Percentiles rank a stretch among this genome's conserved stretches.
Evolutionary conservation across 2,329 filamentous ascomycete species (phyloP).

Genomic region (Colletotrichum musicola): DNA sequence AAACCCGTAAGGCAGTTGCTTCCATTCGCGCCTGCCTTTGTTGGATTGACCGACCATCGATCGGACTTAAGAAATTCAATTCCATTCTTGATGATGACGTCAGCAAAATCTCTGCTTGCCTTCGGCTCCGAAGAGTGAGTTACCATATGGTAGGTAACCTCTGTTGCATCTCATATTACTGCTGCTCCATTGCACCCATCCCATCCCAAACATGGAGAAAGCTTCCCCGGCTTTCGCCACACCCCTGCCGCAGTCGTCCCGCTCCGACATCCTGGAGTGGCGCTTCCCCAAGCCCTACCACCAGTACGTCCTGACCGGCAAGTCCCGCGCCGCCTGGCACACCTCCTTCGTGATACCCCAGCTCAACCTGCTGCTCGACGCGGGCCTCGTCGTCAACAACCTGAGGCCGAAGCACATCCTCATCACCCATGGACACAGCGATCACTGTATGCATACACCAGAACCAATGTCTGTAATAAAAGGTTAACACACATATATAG

Average conservation of each 20-base stretch:
- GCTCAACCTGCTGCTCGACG: slow-evolving; percentile 63
- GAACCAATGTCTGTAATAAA: background rate
- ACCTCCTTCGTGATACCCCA: slow-evolving; percentile 64
- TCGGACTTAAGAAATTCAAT: slow-evolving; percentile 1
- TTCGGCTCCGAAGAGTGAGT: background rate
- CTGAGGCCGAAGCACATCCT: slow-evolving; percentile 62
- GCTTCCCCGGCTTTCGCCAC: slow-evolving; percentile 51
- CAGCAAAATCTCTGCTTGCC: slow-evolving; percentile 30
- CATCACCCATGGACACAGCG: slow-evolving; percentile 62
- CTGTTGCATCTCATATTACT: too few relatives aligned
- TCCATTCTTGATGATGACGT: slow-evolving; percentile 1
- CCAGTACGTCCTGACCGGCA: slow-evolving; percentile 58
- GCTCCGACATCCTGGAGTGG: slow-evolving; percentile 61
- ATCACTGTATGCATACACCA: slow-evolving; percentile 50
- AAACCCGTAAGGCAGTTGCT: background rate
- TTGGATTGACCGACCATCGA: background rate
- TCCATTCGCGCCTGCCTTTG: background rate
- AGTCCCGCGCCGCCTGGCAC: slow-evolving; percentile 64
- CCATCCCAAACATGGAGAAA: background rate
- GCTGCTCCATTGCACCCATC: background rate
- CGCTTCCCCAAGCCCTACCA: slow-evolving; percentile 57
- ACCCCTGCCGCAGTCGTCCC: slow-evolving; percentile 57
- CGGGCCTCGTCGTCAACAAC: slow-evolving; percentile 60
- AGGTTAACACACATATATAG: background rate
- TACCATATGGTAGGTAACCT: too few relatives aligned